These are phyloP conservation scores for Porpolomopsis calyptriformis DNA, from an alignment of 768 basidiomycete genomes.

Conservation along the genomic window DNA sequence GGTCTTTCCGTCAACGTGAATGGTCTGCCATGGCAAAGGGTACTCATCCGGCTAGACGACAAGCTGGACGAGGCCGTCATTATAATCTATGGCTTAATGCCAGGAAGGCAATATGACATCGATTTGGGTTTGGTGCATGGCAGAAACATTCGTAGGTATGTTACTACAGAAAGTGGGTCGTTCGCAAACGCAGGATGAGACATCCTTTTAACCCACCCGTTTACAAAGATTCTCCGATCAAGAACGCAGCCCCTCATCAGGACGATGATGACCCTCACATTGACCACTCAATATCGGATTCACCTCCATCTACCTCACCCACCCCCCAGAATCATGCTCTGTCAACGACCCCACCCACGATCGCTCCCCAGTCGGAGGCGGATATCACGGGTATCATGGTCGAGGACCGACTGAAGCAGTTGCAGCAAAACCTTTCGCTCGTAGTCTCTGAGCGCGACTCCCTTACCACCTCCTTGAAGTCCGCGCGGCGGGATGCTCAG, in stretches of 20 bases:
- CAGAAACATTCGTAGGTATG: constrained; percentile 45
- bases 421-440: constrained; percentile 55
- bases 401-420: constrained; percentile 56
- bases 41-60: constrained; percentile 72
- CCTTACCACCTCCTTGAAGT: constrained; percentile 60
- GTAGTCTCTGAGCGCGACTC: constrained; percentile 59
- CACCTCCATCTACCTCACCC: constrained; percentile 17
- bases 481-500: constrained; percentile 70
- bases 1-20: constrained; percentile 77
- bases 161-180: constrained; percentile 56
- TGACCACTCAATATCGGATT: constrained; percentile 25
- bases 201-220: neutral
- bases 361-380: constrained; percentile 4
- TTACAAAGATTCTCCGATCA: neutral
- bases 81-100: constrained; percentile 81
- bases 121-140: constrained; percentile 66
- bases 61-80: constrained; percentile 80
- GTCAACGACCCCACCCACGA: constrained; percentile 19
- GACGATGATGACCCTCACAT: constrained; percentile 15
- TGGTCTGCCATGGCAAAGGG: constrained; percentile 65
- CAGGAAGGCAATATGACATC: constrained; percentile 84
- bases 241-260: neutral
- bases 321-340: constrained; percentile 23
- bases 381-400: constrained; percentile 33
- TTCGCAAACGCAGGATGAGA: constrained; percentile 28